Base-by-base conservation (phyloP, 2,329 filamentous ascomycete genomes). In the Apiospora saccharicola region DNA sequence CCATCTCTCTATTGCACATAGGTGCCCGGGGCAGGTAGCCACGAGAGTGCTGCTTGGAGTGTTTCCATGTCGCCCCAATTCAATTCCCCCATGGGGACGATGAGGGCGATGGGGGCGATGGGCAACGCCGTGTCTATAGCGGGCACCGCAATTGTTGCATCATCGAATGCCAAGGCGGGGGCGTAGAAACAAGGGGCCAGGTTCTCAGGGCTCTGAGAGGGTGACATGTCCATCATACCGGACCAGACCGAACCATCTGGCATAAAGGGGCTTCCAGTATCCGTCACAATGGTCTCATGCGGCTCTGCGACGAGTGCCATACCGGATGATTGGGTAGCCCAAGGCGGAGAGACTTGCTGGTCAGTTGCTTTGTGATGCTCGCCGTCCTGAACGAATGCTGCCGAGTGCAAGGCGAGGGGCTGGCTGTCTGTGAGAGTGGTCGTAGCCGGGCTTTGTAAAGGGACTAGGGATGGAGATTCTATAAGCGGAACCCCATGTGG, bases 261-360 rank as follows among this genome's bases (percentile, higher is more conserved):
- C 57, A 64, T 64, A 24, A n/a, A 64, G 57, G 57, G 57, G 57
- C 57, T 64, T 64, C 34, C 57, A 19, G 34, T 41, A 19, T 64
- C 19, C 6, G 57, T 64, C 19, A 64, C 19, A 22, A 14, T n/a
- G 57, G 22, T n/a, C 10, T 64, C 57, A 4, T 41, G 34, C n/a
- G 57, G 34, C 30, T 64, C 34, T 41, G 57, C 12, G 13, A 64
- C 12, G 13, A 41, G 22, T 41, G 34, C 22, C 30, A 64, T n/a
- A 8, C 34, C 34, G 34, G 57, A 24, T 64, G 41, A 24, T 6
- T 64, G 19, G 57, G 57, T 3, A 10, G 22, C 34, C 57, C 57
- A 64, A 8, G 57, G 5, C 7, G 34, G 34, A 19, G 41, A 41
- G 10, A 41, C 12, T n/a, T 41, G 57, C 57, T 64, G 34, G 10